Base-by-base conservation (phyloP, 495 filamentous ascomycete species). In the Tirmania nivea region DNA sequence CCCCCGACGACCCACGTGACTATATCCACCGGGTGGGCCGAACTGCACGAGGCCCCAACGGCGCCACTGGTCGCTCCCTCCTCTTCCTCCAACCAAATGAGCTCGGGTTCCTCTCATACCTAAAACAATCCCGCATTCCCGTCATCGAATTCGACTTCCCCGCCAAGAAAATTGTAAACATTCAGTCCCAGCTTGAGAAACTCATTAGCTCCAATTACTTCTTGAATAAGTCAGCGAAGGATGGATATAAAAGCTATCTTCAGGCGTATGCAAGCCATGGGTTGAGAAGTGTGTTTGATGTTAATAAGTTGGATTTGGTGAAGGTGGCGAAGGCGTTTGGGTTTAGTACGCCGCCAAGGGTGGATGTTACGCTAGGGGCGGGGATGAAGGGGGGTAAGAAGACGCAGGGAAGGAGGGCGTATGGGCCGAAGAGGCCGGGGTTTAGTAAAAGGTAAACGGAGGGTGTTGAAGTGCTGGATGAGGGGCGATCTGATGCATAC, bases 21-120 rank as follows among this genome's bases (percentile, higher is more conserved):
- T 95, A 97, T 67, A 94, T 97, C 61, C 90, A 97, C 69, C 85
- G 90, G 37, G 90, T 96, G 37, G 90, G 90, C 55, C 84, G 90
- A 56, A 97, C 90, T 10, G 90, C 92, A 1, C 77, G 90, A 66
- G 89, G 89, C 53, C 73, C 79, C 50, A 81, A 82, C 62, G 79
- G 78, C 56, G 25, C 25, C 7, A 87, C 86, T 70, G 89, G 89
- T 31, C 79, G 76, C 56, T 86, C 80, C 54, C 70, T 94, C 54
- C 79, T 96, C 69, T 95, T 97, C 72, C 68, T 97, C 52, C 86
- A 93, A 66, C 92, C 90, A 1, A 80, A 77, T 35, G 90, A 97
- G 67, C 75, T 94, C 17, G 89, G 86, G 16, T 96, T 97, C 73
- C 69, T 97, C 25, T 81, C 81, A 56, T 83, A 94, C 60, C 73